Evolutionary conservation across 2,329 filamentous ascomycete genomes (phyloP).

Genomic region (Onygenales sp.): DNA sequence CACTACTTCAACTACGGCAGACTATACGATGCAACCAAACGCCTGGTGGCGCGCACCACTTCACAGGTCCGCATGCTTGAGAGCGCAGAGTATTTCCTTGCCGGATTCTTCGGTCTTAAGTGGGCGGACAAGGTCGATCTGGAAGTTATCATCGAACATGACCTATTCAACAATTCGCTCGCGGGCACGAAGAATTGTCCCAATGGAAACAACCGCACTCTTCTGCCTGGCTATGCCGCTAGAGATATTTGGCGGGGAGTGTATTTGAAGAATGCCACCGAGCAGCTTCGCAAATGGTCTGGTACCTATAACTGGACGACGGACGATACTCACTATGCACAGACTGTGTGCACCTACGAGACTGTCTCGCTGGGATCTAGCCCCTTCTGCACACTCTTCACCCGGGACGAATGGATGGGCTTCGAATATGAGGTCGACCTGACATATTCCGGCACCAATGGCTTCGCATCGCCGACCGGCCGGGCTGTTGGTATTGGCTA

Average conservation of each 20-base stretch:
- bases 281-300: constrained; percentile 48
- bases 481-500: constrained; percentile 65
- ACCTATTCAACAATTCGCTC: constrained; percentile 59
- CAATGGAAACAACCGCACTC: constrained; percentile 43
- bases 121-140: constrained; percentile 65
- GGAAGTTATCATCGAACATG: constrained; percentile 59
- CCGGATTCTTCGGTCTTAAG: constrained; percentile 67
- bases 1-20: constrained; percentile 65
- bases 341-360: constrained; percentile 68
- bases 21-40: constrained; percentile 61
- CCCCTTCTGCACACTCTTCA: constrained; percentile 65
- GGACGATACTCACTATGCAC: constrained; percentile 55
- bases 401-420: constrained; percentile 61
- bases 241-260: constrained; percentile 50
- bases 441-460: constrained; percentile 51
- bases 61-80: constrained; percentile 71
- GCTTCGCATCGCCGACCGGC: constrained; percentile 56
- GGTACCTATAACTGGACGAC: constrained; percentile 54
- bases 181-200: constrained; percentile 59
- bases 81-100: constrained; percentile 67
- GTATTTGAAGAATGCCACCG: constrained; percentile 57
- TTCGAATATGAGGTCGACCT: constrained; percentile 66
- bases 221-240: constrained; percentile 45
- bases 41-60: constrained; percentile 64
- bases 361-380: constrained; percentile 68